These are phyloP conservation scores for Trichothecium sympodiale DNA, from an alignment of 2,329 filamentous ascomycete species.

Conservation along the genomic window DNA sequence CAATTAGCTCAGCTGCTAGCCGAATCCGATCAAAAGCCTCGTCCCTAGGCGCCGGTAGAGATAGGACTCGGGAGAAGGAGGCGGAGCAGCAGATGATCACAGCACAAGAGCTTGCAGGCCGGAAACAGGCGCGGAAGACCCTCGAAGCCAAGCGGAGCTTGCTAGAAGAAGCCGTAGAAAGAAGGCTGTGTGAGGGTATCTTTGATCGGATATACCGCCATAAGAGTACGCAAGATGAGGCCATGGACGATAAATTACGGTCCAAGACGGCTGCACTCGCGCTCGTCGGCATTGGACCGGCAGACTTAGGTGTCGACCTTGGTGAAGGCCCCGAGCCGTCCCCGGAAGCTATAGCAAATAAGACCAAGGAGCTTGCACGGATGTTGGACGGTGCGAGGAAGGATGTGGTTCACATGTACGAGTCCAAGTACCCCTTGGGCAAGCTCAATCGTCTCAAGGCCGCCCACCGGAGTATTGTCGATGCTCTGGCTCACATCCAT, in stretches of 20 bases:
- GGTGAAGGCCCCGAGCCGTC: slow-evolving; percentile 45
- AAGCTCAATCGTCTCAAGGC: slow-evolving; percentile 83
- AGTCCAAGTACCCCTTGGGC: slow-evolving; percentile 76
- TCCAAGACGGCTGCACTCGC: slow-evolving; percentile 87
- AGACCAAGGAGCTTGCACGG: slow-evolving; percentile 56
- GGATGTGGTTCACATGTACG: slow-evolving; percentile 71
- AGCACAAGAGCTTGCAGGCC: slow-evolving; percentile 67
- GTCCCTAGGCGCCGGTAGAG: slow-evolving; percentile 39
- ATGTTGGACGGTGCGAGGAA: slow-evolving; percentile 59
- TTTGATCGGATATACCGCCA: slow-evolving; percentile 89
- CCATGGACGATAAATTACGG: slow-evolving; percentile 84
- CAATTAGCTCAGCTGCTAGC: slow-evolving; percentile 44
- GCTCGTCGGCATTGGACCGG: slow-evolving; percentile 82
- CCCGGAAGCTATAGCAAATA: slow-evolving; percentile 45
- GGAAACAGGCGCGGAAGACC: slow-evolving; percentile 65
- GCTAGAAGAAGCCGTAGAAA: slow-evolving; percentile 85
- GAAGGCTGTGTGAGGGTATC: slow-evolving; percentile 71
- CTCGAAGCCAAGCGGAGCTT: slow-evolving; percentile 67
- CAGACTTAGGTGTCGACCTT: slow-evolving; percentile 71
- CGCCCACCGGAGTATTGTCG: slow-evolving; percentile 89
- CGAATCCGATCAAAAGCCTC: slow-evolving; percentile 44
- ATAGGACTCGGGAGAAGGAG: slow-evolving; percentile 33
- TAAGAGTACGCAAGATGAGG: slow-evolving; percentile 83
- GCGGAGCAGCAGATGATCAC: slow-evolving; percentile 79
- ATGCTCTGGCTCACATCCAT: slow-evolving; percentile 60